Base-by-base conservation (phyloP, 257 asterid species). In the Salvia splendens region DNA sequence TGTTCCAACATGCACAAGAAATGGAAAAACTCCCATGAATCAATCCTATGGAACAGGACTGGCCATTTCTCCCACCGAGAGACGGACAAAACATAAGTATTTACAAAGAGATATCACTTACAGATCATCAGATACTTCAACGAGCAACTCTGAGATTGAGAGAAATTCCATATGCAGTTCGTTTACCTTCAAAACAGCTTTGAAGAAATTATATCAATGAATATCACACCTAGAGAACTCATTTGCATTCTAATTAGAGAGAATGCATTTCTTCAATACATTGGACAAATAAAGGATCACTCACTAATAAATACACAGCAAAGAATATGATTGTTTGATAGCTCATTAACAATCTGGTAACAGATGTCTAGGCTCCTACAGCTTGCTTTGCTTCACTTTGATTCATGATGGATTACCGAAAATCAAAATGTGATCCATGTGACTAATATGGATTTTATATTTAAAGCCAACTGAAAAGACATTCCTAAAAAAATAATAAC, bases 81-180 rank as follows among this genome's bases (percentile, higher is more conserved):
- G 45, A 30, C 32, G 8, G 52, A 73, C 9, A 53, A 32, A 52
- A 73, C 1, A 62, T 16, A 4, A 36, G 58, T n/a, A 60, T 42
- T 62, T 58, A 50, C 33, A 69, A 60, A 68, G 74, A 56, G 61
- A 72, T 71, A 45, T 43, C 57, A 82, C 96, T 88, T 81, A 94
- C 97, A 94, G 76, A 80, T 91, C 97, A 80, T 91, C 97, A 33
- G 96, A 84, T 69, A 94, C 70, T 83, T 94, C 99, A 65, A 94
- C 96, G 40, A 94, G 95, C 78, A 94, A 81, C 65, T 94, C 99
- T 5, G 97, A 94, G 75, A 77, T 52, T 12, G 97, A 88, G 30
- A 94, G 80, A 77, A 94, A 94, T 58, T 91, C 95, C 97, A 91
- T 91, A 79, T 94, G 97, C 82, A 79, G 72, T 68, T 93, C 95